Base-by-base conservation (phyloP, 1,139 yeast genomes). In the Kodamaea arcana region DNA sequence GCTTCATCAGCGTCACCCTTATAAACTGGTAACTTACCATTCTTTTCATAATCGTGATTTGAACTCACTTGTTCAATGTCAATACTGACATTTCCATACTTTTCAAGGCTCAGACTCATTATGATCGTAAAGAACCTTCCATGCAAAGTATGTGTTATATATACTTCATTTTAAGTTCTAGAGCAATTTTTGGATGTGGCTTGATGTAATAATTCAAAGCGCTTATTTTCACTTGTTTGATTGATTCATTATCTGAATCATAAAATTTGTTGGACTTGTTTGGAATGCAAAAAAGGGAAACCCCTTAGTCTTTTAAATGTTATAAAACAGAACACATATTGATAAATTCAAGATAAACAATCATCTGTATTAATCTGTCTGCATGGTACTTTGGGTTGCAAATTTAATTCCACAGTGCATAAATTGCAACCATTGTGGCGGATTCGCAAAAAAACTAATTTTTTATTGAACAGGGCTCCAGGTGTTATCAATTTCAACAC, bases 1-100 rank as follows among this genome's bases (percentile, higher is more conserved):
- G 68, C 68, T 29, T 52, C 57, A 43, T 64, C 70, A 12, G 60
- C 66, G 42, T 59, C 60, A 8, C 58, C 58, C 1, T 65, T 60
- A 33, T 62, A 46, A n/a, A 58, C 42, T 30, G 58, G 52, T n/a
- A 61, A 52, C 27, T 18, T 6, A 6, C 22, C 22, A 18, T 18
- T 6, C 9, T 18, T 6, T 18, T 18, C 22, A 18, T 7, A 6
- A 9, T 18, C 22, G 9, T 18, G 22, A 9, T 18, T 9, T 7
- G 22, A 18, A 18, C 9, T 18, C 9, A 9, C 6, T 9, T 18
- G 22, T 18, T 18, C 22, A 18, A 18, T 9, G 9, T 18, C 22
- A 9, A 6, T 18, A 7, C 9, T 18, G 9, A 18, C 9, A 18
- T 7, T 18, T 6, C 22, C 22, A 6, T 18, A 6, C 9, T 18